A percentile compares a stretch with the other conserved stretches of the same genome.
Conservation (phyloP, 2,329 filamentous ascomycete species). For the Boeremia exigua region DNA sequence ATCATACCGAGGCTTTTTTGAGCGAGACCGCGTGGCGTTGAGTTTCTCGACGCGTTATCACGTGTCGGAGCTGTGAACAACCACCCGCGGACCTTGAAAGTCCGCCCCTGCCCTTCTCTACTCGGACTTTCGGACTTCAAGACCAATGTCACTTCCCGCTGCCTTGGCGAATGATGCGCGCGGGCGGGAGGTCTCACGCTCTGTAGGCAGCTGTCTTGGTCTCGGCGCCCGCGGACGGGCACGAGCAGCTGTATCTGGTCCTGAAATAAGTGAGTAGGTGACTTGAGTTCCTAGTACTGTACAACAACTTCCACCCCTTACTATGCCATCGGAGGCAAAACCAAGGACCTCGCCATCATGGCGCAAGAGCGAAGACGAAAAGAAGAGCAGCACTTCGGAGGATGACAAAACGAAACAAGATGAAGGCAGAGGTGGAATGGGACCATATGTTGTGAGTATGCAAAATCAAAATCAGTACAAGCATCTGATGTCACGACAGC, state of each 20-base stretch:
- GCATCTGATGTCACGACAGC: conserved; percentile 28
- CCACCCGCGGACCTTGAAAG: too few species aligned
- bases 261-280: neutral
- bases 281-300: neutral
- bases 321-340: conserved; percentile 21
- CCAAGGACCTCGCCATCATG: conserved; percentile 6
- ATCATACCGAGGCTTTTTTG: neutral
- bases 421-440: conserved; percentile 26
- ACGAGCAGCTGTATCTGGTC: neutral
- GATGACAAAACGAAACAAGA: conserved; percentile 13
- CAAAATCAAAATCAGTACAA: neutral
- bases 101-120: neutral
- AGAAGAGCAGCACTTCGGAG: neutral
- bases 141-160: neutral
- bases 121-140: neutral
- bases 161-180: conserved; percentile 1
- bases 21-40: neutral
- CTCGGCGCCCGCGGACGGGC: neutral
- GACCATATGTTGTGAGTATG: conserved; percentile 33
- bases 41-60: conserved; percentile 1
- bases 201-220: neutral
- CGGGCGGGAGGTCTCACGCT: neutral
- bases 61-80: neutral
- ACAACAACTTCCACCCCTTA: neutral
- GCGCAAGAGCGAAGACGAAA: conserved; percentile 12